Base-by-base conservation (phyloP, 2,329 filamentous ascomycete genomes). In the Fusarium sp. region DNA sequence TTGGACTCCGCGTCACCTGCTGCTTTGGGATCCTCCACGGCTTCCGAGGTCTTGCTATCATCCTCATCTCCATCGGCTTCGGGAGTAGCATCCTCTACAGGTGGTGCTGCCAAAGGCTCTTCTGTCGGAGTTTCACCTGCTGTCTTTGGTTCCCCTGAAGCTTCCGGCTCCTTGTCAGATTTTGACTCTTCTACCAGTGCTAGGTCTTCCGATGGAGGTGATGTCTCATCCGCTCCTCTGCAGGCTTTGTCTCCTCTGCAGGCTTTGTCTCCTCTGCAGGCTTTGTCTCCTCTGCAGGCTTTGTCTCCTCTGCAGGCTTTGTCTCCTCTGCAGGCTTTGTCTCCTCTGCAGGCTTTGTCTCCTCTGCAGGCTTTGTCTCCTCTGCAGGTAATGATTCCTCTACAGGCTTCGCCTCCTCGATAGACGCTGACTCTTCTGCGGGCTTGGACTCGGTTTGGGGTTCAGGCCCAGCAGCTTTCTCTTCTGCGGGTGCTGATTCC, bases 271-370 rank as follows among this genome's bases (percentile, higher is more conserved):
- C 44, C 22, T 61, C 46, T 17, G 20, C 6, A 27, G 17, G 35
- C 11, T 37, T 41, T 11, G 27, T 45, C 27, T 59, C 48, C 25
- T 62, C 46, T 20, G 20, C n/a, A n/a, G n/a, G n/a, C n/a, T n/a
- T n/a, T n/a, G n/a, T 3, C 4, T 20, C 20, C 20, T 61, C 46
- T 17, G 20, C 6, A 27, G 17, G 35, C 11, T 37, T 41, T 11
- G 27, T 45, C 27, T 59, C 48, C 25, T 62, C 46, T 14, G 20
- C 25, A 7, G 37, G 10, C 17, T 27, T 17, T 33, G 32, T 22
- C 9, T 64, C 60, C 33, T 64, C 63, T 23, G 47, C 46, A 25
- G 61, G 40, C 19, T 65, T 57, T 39, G 45, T 25, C 27, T 56
- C 44, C 22, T 61, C 46, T 17, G 20, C 6, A 27, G 17, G 35